A percentile compares a stretch with the other conserved stretches of the same genome.
Evolutionary conservation across 805 yeast species (phyloP).

Genomic region (Saccharomycopsis fermentans): DNA sequence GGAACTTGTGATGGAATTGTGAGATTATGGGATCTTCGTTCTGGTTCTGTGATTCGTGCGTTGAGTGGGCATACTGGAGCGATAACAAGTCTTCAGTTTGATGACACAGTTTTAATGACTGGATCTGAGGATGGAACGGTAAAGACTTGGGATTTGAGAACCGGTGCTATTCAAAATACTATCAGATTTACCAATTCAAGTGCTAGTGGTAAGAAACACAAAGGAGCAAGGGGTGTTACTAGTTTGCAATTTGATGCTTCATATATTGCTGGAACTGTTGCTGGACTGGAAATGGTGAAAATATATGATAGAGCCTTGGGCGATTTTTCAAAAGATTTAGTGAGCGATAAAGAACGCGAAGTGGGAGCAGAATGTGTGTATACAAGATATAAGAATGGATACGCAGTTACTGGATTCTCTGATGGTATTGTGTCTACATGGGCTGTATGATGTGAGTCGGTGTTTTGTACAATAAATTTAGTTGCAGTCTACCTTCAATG

Average conservation of each 20-base stretch:
- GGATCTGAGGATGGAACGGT: conserved; percentile 56
- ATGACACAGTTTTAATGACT: conserved; percentile 50
- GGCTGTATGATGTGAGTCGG: conserved; percentile 33
- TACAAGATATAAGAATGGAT: conserved; percentile 51
- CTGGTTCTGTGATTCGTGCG: conserved; percentile 54
- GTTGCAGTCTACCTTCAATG: background rate
- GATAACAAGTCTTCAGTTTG: conserved; percentile 58
- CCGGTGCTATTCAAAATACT: conserved; percentile 51
- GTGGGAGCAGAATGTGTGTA: conserved; percentile 27
- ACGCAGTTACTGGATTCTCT: conserved; percentile 52
- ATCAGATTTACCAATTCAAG: conserved; percentile 49
- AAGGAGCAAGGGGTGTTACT: conserved; percentile 22
- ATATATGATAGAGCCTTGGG: conserved; percentile 48
- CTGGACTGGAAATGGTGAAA: conserved; percentile 37
- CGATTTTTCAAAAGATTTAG: conserved; percentile 46
- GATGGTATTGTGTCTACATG: conserved; percentile 56
- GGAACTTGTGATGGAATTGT: conserved; percentile 72
- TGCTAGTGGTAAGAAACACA: background rate
- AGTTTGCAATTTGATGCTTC: conserved; percentile 50
- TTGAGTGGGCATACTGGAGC: conserved; percentile 62
- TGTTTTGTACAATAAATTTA: background rate
- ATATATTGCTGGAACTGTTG: conserved; percentile 43
- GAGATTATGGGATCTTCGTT: conserved; percentile 65
- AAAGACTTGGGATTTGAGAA: conserved; percentile 65
- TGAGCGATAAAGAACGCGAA: conserved; percentile 24